Evolutionary conservation across 495 filamentous ascomycete species (phyloP), one percentile per base, ranked within the genome.

Genomic region (Penicillium paradoxum): DNA sequence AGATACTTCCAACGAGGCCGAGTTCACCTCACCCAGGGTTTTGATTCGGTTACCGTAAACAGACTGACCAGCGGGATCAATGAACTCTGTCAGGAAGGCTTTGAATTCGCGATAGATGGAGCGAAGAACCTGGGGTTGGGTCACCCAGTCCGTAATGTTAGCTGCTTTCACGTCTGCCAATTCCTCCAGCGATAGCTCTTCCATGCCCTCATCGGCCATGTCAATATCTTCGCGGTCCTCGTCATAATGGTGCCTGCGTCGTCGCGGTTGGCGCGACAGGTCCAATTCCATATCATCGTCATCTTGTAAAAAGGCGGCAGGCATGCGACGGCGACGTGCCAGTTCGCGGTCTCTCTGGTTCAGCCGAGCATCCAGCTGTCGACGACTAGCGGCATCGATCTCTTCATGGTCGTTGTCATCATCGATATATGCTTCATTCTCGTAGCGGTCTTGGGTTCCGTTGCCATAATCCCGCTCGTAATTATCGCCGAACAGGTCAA

Each of bases 101-200:
- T 93, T 95, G 82, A 99, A 99, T 68, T 97, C 92, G 57, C 90
- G 79, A 60, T 90, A 91, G 68, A 99, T 92, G 8, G 91, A 92
- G 60, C 89, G 86, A 64, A 96, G 86, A 6, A 97, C 95, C 25
- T 91, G 84, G 2, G 89, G 89, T 63, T 90, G 87, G 10, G 88
- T 82, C 30, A 99, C 84, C 95, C 95, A 99, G 56, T 99, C 95
- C 14, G 89, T 91, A 59, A 95, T 74, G 59, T 87, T 93, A 7
- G 89, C 80, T 17, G 95, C 92, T 68, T 99, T 99, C 52, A 97
- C 85, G 66, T 99, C 95, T 53, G 87, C 81, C 45, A 99, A 71
- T 14, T 89, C 89, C 73, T 97, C 92, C 13, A 97, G 80, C 1
- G 91, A 88, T 25, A 99, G 82, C 64, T 97, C 92, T 61, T 95